A percentile compares a stretch with the other conserved stretches of the same genome.
Evolutionary conservation across 345 rosid species (phyloP).

Genomic region (Syzygium aqueum): DNA sequence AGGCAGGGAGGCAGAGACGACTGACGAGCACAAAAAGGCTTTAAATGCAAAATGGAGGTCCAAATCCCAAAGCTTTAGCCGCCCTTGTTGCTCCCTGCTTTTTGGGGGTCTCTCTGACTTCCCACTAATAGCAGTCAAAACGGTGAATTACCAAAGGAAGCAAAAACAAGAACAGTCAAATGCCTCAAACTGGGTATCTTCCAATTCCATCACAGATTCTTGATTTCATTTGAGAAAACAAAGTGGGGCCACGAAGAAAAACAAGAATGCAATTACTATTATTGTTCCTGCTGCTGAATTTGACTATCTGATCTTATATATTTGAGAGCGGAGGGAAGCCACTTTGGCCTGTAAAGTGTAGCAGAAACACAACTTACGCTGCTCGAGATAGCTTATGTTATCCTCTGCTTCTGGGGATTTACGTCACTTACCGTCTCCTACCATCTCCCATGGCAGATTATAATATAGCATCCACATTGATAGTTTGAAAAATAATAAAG

Average conservation of each 20-base stretch:
- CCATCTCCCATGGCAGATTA: neutral
- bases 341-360: neutral
- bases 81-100: neutral
- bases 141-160: neutral
- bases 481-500: neutral
- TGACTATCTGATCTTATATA: neutral
- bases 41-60: neutral
- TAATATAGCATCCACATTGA: neutral
- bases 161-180: neutral
- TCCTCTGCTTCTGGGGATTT: neutral
- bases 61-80: neutral
- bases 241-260: neutral
- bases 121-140: neutral
- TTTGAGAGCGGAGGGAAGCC: neutral
- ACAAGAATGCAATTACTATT: neutral
- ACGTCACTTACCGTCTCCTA: neutral
- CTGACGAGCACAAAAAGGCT: neutral
- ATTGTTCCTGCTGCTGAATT: neutral
- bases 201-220: neutral
- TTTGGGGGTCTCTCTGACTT: neutral
- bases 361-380: neutral
- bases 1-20: neutral
- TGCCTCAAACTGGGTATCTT: neutral
- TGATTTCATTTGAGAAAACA: neutral
- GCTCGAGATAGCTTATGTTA: neutral